A percentile compares a stretch with the other conserved stretches of the same genome.
Conservation (phyloP, 2,329 filamentous ascomycete genomes). For the Beauveria medogensis region DNA sequence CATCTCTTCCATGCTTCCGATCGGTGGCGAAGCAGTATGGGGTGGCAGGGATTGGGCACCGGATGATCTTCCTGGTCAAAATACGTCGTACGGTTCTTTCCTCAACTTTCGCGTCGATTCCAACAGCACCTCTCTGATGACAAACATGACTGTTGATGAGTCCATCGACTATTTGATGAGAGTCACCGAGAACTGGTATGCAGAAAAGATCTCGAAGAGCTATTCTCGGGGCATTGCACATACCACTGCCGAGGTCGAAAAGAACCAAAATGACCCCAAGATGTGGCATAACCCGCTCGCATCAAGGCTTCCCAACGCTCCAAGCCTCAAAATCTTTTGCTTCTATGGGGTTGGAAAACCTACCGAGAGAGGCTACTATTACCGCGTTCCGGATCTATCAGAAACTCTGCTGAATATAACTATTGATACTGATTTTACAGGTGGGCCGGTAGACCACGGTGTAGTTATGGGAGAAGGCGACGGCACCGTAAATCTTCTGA, state of each 20-base stretch:
- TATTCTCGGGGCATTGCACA: conserved; percentile 89
- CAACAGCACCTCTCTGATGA: conserved; percentile 55
- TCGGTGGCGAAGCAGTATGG: conserved; percentile 93
- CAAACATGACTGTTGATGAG: conserved; percentile 75
- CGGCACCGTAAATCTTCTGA: conserved; percentile 89
- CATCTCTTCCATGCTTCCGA: conserved; percentile 91
- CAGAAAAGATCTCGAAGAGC: conserved; percentile 58
- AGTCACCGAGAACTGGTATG: conserved; percentile 80
- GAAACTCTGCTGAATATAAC: conserved; percentile 65
- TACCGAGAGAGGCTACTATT: conserved; percentile 89
- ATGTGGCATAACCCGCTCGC: conserved; percentile 98
- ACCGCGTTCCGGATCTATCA: conserved; percentile 61
- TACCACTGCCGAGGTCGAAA: conserved; percentile 70
- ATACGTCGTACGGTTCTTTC: conserved; percentile 68
- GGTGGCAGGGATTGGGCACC: conserved; percentile 81
- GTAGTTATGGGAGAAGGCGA: conserved; percentile 96
- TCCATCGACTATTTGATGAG: conserved; percentile 71
- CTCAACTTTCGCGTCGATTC: conserved; percentile 69
- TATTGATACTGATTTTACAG: conserved; percentile 57
- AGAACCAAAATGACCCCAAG: conserved; percentile 62
- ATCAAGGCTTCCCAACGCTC: conserved; percentile 75
- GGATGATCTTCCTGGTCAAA: conserved; percentile 70
- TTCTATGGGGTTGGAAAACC: conserved; percentile 95
- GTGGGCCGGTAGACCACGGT: conserved; percentile 66
- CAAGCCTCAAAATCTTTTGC: conserved; percentile 89